These are phyloP conservation scores for Venturia pyrina DNA, from an alignment of 2,329 filamentous ascomycete genomes.

Conservation along the genomic window DNA sequence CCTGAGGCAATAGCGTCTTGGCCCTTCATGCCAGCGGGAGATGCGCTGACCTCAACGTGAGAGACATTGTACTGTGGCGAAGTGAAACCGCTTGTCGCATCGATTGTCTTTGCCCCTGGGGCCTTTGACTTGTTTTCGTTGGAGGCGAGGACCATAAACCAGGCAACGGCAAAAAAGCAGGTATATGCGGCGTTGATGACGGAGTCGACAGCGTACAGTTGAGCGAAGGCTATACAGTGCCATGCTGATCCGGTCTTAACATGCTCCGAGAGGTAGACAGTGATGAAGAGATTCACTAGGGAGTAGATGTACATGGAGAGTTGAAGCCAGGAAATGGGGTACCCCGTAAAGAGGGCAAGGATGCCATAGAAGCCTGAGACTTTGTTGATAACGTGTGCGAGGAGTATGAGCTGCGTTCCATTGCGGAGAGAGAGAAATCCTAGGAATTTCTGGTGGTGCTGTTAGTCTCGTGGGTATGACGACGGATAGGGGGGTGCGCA, in stretches of 20 bases:
- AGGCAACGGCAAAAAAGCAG: conserved; percentile 67
- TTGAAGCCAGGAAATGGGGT: conserved; percentile 70
- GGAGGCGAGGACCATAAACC: conserved; percentile 68
- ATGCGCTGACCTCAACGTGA: conserved; percentile 43
- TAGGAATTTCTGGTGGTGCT: conserved; percentile 44
- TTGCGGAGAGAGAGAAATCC: conserved; percentile 79
- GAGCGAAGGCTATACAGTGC: conserved; percentile 70
- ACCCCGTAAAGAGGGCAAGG: conserved; percentile 79
- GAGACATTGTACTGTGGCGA: conserved; percentile 51
- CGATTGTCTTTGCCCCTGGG: conserved; percentile 46
- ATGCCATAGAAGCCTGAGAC: conserved; percentile 83
- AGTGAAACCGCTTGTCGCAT: conserved; percentile 55
- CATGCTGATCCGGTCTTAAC: conserved; percentile 71
- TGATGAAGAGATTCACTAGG: conserved; percentile 56
- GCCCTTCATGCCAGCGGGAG: conserved; percentile 37
- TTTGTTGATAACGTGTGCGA: conserved; percentile 84
- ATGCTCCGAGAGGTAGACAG: conserved; percentile 64
- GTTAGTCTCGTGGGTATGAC: not conserved
- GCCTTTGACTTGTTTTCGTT: conserved; percentile 36
- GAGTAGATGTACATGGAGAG: conserved; percentile 90
- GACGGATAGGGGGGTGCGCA: not conserved
- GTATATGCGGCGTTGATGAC: conserved; percentile 76
- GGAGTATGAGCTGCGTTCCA: conserved; percentile 73
- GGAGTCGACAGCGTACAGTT: conserved; percentile 76
- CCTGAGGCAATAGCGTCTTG: conserved; percentile 44